phyloP scores from a whole-genome alignment of 2,329 filamentous ascomycete species.

The Colletotrichum somersetense region DNA sequence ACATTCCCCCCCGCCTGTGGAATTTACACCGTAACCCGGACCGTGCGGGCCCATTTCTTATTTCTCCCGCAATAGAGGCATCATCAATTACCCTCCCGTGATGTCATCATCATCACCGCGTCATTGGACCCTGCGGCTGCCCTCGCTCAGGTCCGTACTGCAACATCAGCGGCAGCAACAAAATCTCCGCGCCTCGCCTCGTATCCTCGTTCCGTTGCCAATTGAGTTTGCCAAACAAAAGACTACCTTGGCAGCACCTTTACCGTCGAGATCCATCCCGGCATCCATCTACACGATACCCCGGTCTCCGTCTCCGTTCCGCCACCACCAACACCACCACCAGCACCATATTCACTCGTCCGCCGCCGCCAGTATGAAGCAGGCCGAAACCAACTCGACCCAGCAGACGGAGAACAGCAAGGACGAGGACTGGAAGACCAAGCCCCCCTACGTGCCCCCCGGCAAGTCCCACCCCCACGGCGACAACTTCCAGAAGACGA shows the following conservation, averaged over 20 bases:
- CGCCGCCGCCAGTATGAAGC: background rate
- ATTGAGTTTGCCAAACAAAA: background rate
- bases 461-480: constrained; percentile 12
- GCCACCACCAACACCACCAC: too few species aligned
- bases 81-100: constrained; percentile 26
- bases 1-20: background rate
- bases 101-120: constrained; percentile 34
- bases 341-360: background rate
- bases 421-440: constrained; percentile 37
- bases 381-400: background rate
- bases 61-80: constrained; percentile 20
- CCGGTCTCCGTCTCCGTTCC: background rate
- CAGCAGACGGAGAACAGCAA: constrained; percentile 19
- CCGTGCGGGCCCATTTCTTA: constrained; percentile 26
- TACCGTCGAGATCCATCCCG: background rate
- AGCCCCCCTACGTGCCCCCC: constrained; percentile 34
- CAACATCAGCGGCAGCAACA: background rate
- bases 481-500: constrained; percentile 31
- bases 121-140: constrained; percentile 1
- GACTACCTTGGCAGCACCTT: background rate
- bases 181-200: background rate
- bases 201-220: accelerated
- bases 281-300: background rate
- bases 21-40: background rate
- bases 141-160: background rate